Percentiles rank a stretch among this genome's conserved stretches.
Evolutionary conservation across 768 basidiomycete genomes (phyloP).

Genomic region (Lentinula raphanica): DNA sequence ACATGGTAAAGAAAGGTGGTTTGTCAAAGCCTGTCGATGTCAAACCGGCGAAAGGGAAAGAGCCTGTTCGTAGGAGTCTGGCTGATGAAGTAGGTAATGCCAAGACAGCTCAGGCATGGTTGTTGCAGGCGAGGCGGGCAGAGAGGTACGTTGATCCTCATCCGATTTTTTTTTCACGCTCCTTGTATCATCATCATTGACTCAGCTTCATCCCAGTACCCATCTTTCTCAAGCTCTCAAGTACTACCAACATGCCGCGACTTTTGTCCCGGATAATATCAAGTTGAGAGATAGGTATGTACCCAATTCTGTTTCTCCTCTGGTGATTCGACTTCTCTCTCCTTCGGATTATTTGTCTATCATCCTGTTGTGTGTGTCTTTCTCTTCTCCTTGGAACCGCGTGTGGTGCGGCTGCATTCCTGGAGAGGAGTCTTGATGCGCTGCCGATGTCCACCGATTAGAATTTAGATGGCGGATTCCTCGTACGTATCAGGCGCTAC

Average conservation of each 20-base stretch:
- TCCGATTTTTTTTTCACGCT: constrained; percentile 36
- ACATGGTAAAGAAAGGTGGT: not conserved
- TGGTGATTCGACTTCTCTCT: too few relatives aligned
- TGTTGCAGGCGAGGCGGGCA: not conserved
- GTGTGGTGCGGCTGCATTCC: too few relatives aligned
- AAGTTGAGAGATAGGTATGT: constrained; percentile 82
- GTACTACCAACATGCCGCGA: constrained; percentile 75
- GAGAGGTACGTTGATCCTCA: not conserved
- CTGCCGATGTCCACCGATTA: too few relatives aligned
- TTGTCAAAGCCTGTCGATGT: too few relatives aligned
- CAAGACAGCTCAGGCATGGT: not conserved
- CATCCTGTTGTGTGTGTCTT: too few relatives aligned
- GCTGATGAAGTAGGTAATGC: not conserved
- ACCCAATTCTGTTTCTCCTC: constrained; percentile 27
- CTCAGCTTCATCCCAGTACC: constrained; percentile 58
- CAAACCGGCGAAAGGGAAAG: not conserved
- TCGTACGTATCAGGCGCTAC: too few relatives aligned
- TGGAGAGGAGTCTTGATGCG: too few relatives aligned
- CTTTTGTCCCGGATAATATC: constrained; percentile 80
- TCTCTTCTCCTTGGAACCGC: too few relatives aligned
- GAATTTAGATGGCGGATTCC: too few relatives aligned
- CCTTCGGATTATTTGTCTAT: too few relatives aligned
- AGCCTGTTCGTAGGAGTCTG: not conserved
- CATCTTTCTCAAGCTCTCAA: constrained; percentile 73
- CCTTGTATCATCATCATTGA: constrained; percentile 77